phyloP scores from a whole-genome alignment of 441 rosid genomes.

The Mallotus japonicus region DNA sequence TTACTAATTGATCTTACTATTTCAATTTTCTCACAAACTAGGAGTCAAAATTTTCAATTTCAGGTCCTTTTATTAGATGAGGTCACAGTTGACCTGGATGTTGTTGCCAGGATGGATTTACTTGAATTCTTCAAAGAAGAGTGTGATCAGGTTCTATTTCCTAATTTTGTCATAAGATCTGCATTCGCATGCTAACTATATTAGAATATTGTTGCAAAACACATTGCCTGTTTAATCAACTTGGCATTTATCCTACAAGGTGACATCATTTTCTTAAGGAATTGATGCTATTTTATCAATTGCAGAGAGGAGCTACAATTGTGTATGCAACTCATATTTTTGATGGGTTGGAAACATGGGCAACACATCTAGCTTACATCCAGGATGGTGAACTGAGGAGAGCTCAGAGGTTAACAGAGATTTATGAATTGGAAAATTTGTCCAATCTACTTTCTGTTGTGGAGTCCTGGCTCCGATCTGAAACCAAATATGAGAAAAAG shows the following conservation, averaged over 20 bases:
- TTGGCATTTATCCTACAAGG: not conserved
- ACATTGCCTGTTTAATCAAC: too few relatives aligned
- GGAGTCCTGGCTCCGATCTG: constrained; percentile 87
- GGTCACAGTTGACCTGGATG: constrained; percentile 94
- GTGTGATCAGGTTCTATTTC: constrained; percentile 63
- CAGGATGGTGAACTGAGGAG: constrained; percentile 75
- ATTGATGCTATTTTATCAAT: not conserved
- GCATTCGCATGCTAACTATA: not conserved
- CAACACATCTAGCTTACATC: constrained; percentile 79
- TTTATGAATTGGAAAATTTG: constrained; percentile 57
- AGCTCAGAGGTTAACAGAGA: constrained; percentile 51
- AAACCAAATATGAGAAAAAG: constrained; percentile 64
- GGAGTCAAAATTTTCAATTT: constrained; percentile 8
- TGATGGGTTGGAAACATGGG: constrained; percentile 90
- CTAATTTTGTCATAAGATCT: not conserved
- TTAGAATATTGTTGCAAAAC: not conserved
- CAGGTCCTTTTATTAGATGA: constrained; percentile 97
- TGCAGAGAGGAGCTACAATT: constrained; percentile 81
- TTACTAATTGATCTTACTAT: not conserved
- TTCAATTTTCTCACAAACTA: constrained; percentile 2
- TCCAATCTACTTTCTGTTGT: constrained; percentile 79
- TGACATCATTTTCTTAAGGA: not conserved
- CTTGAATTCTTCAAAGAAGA: constrained; percentile 75
- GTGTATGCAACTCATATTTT: constrained; percentile 92
- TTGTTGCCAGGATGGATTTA: constrained; percentile 95